Evolutionary conservation across 805 yeast species (phyloP).

Genomic region (Kluyveromyces siamensis): DNA sequence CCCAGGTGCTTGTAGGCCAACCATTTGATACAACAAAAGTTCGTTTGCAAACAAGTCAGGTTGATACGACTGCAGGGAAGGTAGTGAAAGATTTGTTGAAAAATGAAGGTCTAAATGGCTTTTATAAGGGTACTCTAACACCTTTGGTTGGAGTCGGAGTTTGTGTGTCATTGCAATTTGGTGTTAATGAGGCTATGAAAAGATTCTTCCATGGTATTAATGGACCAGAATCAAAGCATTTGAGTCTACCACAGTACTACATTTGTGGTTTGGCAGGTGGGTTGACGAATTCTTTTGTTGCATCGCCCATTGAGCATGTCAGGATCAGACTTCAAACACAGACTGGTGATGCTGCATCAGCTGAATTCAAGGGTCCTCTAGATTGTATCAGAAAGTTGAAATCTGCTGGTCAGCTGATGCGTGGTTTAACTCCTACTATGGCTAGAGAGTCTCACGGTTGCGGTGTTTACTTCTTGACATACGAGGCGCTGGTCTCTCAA

Average conservation of each 20-base stretch:
- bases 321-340: slow-evolving; percentile 90
- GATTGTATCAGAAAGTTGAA: slow-evolving; percentile 41
- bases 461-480: slow-evolving; percentile 82
- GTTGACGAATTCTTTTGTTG: slow-evolving; percentile 76
- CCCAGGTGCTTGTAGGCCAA: slow-evolving; percentile 92
- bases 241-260: slow-evolving; percentile 62
- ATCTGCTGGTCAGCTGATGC: slow-evolving; percentile 51
- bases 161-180: slow-evolving; percentile 92
- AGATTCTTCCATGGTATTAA: slow-evolving; percentile 48
- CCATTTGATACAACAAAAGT: slow-evolving; percentile 95
- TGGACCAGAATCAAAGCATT: slow-evolving; percentile 27
- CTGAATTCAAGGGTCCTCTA: slow-evolving; percentile 49
- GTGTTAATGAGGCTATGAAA: slow-evolving; percentile 92
- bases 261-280: slow-evolving; percentile 89
- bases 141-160: slow-evolving; percentile 97
- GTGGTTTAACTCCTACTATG: slow-evolving; percentile 78
- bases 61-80: slow-evolving; percentile 61
- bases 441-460: slow-evolving; percentile 80
- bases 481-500: slow-evolving; percentile 74
- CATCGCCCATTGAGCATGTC: slow-evolving; percentile 91
- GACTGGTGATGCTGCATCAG: slow-evolving; percentile 34
- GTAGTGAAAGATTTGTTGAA: slow-evolving; percentile 63
- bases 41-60: slow-evolving; percentile 77
- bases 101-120: slow-evolving; percentile 78
- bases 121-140: slow-evolving; percentile 89